These are phyloP conservation scores for Colletotrichum ledebouriae DNA, from an alignment of 2,329 filamentous ascomycete genomes.

Conservation along the genomic window DNA sequence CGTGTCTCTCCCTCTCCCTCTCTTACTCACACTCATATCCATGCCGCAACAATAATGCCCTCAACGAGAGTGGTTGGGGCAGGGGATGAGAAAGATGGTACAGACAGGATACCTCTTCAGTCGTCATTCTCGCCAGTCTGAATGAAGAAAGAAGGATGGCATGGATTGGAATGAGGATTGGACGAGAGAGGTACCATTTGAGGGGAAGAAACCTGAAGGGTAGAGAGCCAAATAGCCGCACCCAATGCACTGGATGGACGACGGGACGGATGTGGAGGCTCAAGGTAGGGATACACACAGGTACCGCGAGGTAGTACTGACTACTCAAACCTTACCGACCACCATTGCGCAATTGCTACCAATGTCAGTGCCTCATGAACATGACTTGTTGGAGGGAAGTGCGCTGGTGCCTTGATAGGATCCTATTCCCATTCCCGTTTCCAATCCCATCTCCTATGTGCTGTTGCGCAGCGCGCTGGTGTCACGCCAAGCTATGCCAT, in stretches of 20 bases:
- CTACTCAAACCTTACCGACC: not conserved
- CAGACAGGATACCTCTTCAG: not conserved
- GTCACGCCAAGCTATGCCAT: constrained; percentile 14
- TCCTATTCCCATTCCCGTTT: too few species aligned
- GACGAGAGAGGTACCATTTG: not conserved
- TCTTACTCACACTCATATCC: not conserved
- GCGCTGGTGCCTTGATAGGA: too few species aligned
- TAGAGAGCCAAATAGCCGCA: constrained; percentile 27
- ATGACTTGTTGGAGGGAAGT: too few species aligned
- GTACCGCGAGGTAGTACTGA: not conserved
- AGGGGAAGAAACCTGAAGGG: constrained; percentile 1
- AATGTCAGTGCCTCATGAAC: not conserved
- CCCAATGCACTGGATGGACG: constrained; percentile 32
- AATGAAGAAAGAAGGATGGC: not conserved
- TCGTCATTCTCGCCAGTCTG: not conserved
- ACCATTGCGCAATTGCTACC: not conserved
- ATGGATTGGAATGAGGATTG: constrained; percentile 14
- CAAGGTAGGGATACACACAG: constrained; percentile 17
- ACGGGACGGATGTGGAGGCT: constrained; percentile 40
- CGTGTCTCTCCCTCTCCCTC: too few species aligned
- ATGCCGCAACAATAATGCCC: not conserved
- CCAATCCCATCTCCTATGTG: not conserved
- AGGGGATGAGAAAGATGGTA: constrained; percentile 17
- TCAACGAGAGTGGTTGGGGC: not conserved
- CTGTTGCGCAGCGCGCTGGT: constrained; percentile 2